Conservation (phyloP, 495 filamentous ascomycete species). For the Ascodesmis nigricans region DNA sequence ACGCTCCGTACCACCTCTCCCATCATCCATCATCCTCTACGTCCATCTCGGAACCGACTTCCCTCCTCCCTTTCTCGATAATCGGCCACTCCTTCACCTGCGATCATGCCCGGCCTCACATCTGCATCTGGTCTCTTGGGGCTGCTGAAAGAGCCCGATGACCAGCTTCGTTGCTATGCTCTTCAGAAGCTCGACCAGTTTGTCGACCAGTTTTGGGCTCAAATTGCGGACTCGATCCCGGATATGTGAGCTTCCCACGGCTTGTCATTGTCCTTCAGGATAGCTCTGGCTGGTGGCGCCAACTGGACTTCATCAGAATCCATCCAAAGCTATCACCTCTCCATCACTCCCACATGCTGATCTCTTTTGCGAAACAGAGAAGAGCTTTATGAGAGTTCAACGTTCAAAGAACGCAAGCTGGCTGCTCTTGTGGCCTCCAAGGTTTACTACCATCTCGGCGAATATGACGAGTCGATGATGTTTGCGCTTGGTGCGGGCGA, state of each 20-base stretch:
- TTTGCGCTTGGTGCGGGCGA: conserved; percentile 92
- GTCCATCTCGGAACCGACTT: no score
- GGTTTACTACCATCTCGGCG: conserved; percentile 95
- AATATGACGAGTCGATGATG: conserved; percentile 97
- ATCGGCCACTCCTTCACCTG: no score
- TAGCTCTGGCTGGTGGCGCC: no score
- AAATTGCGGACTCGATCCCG: conserved; percentile 74
- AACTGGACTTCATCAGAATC: neutral
- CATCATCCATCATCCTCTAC: no score
- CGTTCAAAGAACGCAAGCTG: conserved; percentile 79
- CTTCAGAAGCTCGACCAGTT: conserved; percentile 83
- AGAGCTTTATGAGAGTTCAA: conserved; percentile 88
- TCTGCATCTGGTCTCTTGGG: conserved; percentile 88
- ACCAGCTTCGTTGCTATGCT: conserved; percentile 79
- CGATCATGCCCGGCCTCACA: conserved; percentile 67
- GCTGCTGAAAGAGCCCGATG: conserved; percentile 84
- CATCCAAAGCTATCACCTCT: neutral
- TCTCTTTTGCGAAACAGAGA: conserved; percentile 37
- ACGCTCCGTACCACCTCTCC: no score
- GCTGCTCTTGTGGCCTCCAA: conserved; percentile 89
- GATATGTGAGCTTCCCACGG: conserved; percentile 60
- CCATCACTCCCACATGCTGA: neutral
- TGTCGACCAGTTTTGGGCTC: conserved; percentile 90
- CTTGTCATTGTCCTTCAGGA: no score
- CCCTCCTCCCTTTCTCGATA: no score